These are phyloP conservation scores for Rutstroemia sp. DNA, from an alignment of 2,329 filamentous ascomycete species.

Conservation along the genomic window DNA sequence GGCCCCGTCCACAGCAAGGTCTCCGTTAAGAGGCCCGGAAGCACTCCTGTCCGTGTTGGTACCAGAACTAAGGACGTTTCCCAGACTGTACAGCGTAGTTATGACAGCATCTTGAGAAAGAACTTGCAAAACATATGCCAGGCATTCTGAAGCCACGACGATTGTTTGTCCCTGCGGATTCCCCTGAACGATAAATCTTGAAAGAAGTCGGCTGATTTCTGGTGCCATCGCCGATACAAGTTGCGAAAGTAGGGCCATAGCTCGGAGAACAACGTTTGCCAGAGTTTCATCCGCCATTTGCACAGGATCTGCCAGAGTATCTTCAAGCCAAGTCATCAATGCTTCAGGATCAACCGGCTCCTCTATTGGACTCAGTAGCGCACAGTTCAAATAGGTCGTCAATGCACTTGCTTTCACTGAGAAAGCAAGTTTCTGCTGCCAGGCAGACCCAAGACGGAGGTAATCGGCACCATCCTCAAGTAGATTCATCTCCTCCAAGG, in stretches of 20 bases:
- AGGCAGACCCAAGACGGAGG: slow-evolving; percentile 73
- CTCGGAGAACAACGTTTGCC: slow-evolving; percentile 70
- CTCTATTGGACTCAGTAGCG: slow-evolving; percentile 61
- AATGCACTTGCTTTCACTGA: slow-evolving; percentile 79
- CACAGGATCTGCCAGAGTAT: slow-evolving; percentile 66
- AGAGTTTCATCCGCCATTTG: slow-evolving; percentile 78
- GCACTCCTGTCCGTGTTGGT: slow-evolving; percentile 41
- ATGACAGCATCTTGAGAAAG: slow-evolving; percentile 91
- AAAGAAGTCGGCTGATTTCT: slow-evolving; percentile 68
- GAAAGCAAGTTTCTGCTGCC: slow-evolving; percentile 80
- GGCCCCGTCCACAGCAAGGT: slow-evolving; percentile 45
- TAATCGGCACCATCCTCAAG: slow-evolving; percentile 89
- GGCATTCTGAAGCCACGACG: slow-evolving; percentile 70
- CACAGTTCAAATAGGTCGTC: slow-evolving; percentile 78
- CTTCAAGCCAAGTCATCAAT: slow-evolving; percentile 79
- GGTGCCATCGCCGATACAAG: slow-evolving; percentile 67
- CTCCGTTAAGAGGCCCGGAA: slow-evolving; percentile 35
- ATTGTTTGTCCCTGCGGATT: slow-evolving; percentile 63
- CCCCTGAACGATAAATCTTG: slow-evolving; percentile 83
- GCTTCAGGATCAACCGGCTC: slow-evolving; percentile 72
- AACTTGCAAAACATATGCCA: slow-evolving; percentile 73
- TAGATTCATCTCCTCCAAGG: slow-evolving; percentile 75
- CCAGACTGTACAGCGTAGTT: slow-evolving; percentile 91
- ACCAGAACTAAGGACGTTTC: slow-evolving; percentile 81
- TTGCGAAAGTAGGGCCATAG: slow-evolving; percentile 73